These are phyloP conservation scores for Coniochaeta prunicola DNA, from an alignment of 2,329 filamentous ascomycete species.

Conservation along the genomic window DNA sequence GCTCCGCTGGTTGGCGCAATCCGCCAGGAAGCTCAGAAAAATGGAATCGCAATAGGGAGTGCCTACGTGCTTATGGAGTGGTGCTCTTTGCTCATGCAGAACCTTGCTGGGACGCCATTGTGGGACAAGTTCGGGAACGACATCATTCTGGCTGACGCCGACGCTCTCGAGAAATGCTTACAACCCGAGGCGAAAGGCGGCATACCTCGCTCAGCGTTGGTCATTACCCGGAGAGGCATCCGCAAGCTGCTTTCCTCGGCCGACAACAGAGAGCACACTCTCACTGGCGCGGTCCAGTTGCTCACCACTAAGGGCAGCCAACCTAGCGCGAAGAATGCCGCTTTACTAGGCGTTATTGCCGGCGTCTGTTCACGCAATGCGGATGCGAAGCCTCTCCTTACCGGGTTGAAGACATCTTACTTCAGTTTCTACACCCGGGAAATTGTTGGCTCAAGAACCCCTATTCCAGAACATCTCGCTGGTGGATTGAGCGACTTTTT, in stretches of 20 bases:
- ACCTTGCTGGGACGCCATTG: slow-evolving; percentile 51
- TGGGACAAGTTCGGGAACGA: slow-evolving; percentile 61
- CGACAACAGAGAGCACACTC: slow-evolving; percentile 49
- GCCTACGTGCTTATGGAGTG: slow-evolving; percentile 89
- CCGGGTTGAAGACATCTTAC: slow-evolving; percentile 61
- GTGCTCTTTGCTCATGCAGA: slow-evolving; percentile 73
- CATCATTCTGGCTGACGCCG: slow-evolving; percentile 61
- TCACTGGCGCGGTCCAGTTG: slow-evolving; percentile 55
- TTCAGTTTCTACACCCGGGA: slow-evolving; percentile 81
- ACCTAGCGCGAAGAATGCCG: slow-evolving; percentile 61
- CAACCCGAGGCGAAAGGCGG: slow-evolving; percentile 55
- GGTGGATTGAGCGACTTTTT: slow-evolving; percentile 79
- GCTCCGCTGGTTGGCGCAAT: slow-evolving; percentile 60
- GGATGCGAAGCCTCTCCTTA: slow-evolving; percentile 54
- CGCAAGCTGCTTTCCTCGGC: slow-evolving; percentile 62
- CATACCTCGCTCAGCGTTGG: slow-evolving; percentile 65
- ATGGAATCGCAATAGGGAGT: slow-evolving; percentile 67
- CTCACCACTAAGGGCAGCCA: slow-evolving; percentile 63
- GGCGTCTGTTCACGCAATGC: slow-evolving; percentile 74
- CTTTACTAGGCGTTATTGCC: slow-evolving; percentile 77
- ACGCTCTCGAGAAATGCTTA: slow-evolving; percentile 71
- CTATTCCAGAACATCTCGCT: slow-evolving; percentile 65
- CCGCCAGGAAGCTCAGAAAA: slow-evolving; percentile 66
- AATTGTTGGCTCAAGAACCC: slow-evolving; percentile 69
- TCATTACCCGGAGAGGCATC: slow-evolving; percentile 72